A percentile compares a stretch with the other conserved stretches of the same genome.
These are phyloP conservation scores for Coemansia sp. DNA, from an alignment of 192 early-diverging fungal genomes.

Conservation along the genomic window DNA sequence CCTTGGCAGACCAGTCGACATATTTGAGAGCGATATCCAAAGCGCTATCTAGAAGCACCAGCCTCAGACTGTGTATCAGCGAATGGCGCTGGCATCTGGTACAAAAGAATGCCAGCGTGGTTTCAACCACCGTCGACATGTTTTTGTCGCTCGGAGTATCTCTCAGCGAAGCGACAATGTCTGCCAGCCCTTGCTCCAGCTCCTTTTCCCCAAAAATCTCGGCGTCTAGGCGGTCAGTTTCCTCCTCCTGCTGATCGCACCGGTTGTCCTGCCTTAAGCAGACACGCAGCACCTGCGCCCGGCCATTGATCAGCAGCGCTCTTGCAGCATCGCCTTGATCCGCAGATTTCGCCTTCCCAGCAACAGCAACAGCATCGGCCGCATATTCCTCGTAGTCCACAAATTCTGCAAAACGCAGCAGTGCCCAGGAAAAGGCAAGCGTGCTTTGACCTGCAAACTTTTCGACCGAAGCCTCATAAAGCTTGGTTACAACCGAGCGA, in stretches of 20 bases:
- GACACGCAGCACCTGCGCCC: conserved; percentile 26
- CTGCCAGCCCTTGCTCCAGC: conserved; percentile 24
- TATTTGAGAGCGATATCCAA: conserved; percentile 11
- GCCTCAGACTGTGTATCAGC: conserved; percentile 17
- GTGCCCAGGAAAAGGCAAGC: conserved; percentile 23
- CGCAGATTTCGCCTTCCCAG: neutral
- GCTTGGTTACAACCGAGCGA: conserved; percentile 56
- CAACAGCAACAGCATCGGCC: conserved; percentile 8
- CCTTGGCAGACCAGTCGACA: conserved; percentile 19
- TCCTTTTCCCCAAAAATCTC: conserved; percentile 8
- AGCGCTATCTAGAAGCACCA: conserved; percentile 19
- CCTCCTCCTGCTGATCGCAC: conserved; percentile 20
- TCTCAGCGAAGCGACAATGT: conserved; percentile 12
- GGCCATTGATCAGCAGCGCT: conserved; percentile 16
- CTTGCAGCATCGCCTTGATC: conserved; percentile 2
- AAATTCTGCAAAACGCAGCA: conserved; percentile 34
- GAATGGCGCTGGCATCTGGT: conserved; percentile 16
- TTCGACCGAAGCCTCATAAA: conserved; percentile 63
- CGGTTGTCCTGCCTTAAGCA: conserved; percentile 39
- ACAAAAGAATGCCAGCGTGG: conserved; percentile 22
- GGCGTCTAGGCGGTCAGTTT: conserved; percentile 3
- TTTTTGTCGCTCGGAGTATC: neutral
- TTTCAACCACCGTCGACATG: neutral
- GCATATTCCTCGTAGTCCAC: conserved; percentile 34
- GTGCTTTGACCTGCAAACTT: conserved; percentile 41